Evolutionary conservation across 768 basidiomycete genomes (phyloP), one percentile per base, ranked within the genome.

Genomic region (Termitomyces sp.): DNA sequence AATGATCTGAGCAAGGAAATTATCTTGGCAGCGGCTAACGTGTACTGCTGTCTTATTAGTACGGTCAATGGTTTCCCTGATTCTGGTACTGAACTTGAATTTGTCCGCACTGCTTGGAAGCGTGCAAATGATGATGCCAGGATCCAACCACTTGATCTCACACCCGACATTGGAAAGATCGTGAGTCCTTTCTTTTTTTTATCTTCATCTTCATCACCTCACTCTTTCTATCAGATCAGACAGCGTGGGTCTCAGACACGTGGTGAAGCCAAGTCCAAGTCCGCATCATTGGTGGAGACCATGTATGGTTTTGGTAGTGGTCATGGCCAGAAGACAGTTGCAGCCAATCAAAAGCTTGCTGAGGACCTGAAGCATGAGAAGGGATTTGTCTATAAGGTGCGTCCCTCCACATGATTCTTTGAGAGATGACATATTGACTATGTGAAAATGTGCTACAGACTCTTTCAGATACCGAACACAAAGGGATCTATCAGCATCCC

Each of bases 401-500:
- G 50, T 12, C 13, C 35, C 15, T 33, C 32, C 7, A 38, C 11
- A 13, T 11, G 3, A 50, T 35, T 9, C 4, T 51, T 6, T 32
- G 6, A 18, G 16, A 15, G 15, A 15, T 13, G 8, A n/a, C n/a
- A n/a, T n/a, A n/a, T n/a, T n/a, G n/a, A n/a, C n/a, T n/a, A n/a
- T n/a, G n/a, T n/a, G n/a, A n/a, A n/a, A n/a, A n/a, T n/a, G n/a
- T n/a, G n/a, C n/a, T 33, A 18, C 42, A 61, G 58, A 9, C 13
- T 1, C 49, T 51, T 15, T 40, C 50, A 18, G 49, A 24, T 2
- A 9, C 16, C 6, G 49, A 52, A 20, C 58, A 28, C 22, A 61
- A 60, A 24, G 71, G 71, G 13, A 48, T 73, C 0, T 74, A 71
- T 59, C 64, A 72, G 57, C 58, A 66, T n/a, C 39, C 13, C 0